phyloP scores from a whole-genome alignment of 2,329 filamentous ascomycete genomes.

The Hymenoscyphus fraxineus region DNA sequence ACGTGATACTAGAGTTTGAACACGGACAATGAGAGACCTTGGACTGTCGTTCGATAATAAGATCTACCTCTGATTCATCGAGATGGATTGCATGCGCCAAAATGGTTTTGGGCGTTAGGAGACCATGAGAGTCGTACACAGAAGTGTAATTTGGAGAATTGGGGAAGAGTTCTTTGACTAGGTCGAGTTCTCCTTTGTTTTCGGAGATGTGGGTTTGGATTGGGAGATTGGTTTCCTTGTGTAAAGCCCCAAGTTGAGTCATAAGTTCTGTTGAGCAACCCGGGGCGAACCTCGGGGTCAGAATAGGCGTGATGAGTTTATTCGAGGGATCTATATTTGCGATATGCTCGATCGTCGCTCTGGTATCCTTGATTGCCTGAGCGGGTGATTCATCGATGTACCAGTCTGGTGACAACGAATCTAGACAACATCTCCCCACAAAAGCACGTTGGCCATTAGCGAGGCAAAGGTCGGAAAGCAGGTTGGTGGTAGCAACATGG shows the following conservation, averaged over 20 bases:
- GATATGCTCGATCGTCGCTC: slow-evolving; percentile 62
- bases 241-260: slow-evolving; percentile 59
- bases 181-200: slow-evolving; percentile 67
- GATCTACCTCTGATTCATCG: slow-evolving; percentile 57
- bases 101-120: slow-evolving; percentile 71
- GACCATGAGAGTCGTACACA: slow-evolving; percentile 71
- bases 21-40: slow-evolving; percentile 85
- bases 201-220: slow-evolving; percentile 91
- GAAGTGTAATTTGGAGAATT: slow-evolving; percentile 60
- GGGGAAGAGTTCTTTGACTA: slow-evolving; percentile 71
- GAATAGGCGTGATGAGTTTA: slow-evolving; percentile 68
- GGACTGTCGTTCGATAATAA: slow-evolving; percentile 58
- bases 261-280: slow-evolving; percentile 60
- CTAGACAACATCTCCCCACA: slow-evolving; percentile 94
- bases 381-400: slow-evolving; percentile 72
- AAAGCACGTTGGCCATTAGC: slow-evolving; percentile 79
- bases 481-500: slow-evolving; percentile 82
- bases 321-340: slow-evolving; percentile 59
- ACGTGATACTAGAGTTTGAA: slow-evolving; percentile 78
- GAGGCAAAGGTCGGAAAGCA: slow-evolving; percentile 82
- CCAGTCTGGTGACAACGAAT: slow-evolving; percentile 68
- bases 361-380: slow-evolving; percentile 53
- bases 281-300: slow-evolving; percentile 71
- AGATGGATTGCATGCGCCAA: slow-evolving; percentile 84
- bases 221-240: slow-evolving; percentile 58